Base-by-base conservation (phyloP, 2,329 filamentous ascomycete genomes). In the Fusarium sp. region DNA sequence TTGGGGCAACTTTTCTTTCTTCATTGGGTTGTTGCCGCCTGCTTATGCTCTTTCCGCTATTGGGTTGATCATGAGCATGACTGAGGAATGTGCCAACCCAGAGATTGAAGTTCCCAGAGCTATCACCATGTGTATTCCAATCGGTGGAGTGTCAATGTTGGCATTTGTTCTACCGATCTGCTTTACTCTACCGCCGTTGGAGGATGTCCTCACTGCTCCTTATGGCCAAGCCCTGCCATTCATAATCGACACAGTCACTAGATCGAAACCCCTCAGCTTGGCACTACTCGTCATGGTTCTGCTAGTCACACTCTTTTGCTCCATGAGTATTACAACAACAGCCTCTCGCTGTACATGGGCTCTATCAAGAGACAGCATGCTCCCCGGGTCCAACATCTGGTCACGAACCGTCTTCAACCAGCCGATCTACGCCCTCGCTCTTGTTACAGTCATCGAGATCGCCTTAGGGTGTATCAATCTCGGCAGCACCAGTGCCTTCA, bases 401-500 rank as follows among this genome's bases (percentile, higher is more conserved):
- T 34, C 23, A 3, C 18, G 28, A 0, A 39, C 39, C 10, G 12
- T 44, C 1, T 45, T 19, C 23, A 58, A 54, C 7, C n/a, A 45
- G 5, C 56, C 56, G 0, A 13, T 45, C 8, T 30, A 58, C 9
- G 49, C 41, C 7, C 9, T 58, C 3, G 49, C 21, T 10, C 18
- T 57, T 0, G 42, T 58, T 0, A 51, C 54, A 1, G 13, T 34
- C 19, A 34, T 58, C 7, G 54, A 58, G 10, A 25, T 51, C 2
- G 10, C 18, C 4, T 2, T 58, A 3, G 54, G 45, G 1, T 58
- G 54, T 4, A 14, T 51, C 4, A 58, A 58, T 1, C 54, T 58
- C 1, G 54, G 54, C 14, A 51, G 54, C 3, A 43, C 54, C 13
- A 58, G 54, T 25, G 54, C 54, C 9, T 58, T 58, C 5, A 58